Evolutionary conservation across 2,329 filamentous ascomycete genomes (phyloP), one percentile per base, ranked within the genome.

Genomic region (Gremmenia infestans): DNA sequence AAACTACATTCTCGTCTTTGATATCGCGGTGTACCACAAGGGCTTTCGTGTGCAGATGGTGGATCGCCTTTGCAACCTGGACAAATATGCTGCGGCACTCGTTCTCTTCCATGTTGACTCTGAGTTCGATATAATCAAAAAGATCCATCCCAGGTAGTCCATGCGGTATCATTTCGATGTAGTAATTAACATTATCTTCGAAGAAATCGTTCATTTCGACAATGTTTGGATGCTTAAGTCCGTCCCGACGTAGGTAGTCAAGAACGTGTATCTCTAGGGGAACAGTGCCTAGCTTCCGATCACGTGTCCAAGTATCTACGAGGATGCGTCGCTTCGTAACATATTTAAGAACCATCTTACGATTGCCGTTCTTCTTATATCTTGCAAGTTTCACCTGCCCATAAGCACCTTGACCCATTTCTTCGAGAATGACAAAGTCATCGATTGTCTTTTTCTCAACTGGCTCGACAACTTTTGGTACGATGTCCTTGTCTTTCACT

Each of bases 361-460:
- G 88, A 52, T 82, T 77, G 23, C 77, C 83, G 51, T 81, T 83
- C 66, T 86, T 84, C 74, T 92, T 95, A 74, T 94, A 88, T 32
- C 92, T 85, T 52, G 89, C 93, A 48, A 99, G 81, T 72, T 99
- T 99, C 56, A 99, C 94, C 73, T 99, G 93, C 2, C 94, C 94
- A 70, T 99, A 99, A 1, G 94, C 94, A 42, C 94, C 94, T 73
- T 97, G 91, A 4, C 94, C 94, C 93, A 99, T 97, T 58, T 99
- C 94, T 73, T 99, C 94, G 12, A 99, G 77, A 58, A 99, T 93
- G 43, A 86, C 80, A 71, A 96, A 99, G 70, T 97, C 91, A 52
- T 87, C 80, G 61, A 99, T 97, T 0, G 83, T 86, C 72, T 94
- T 94, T 74, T 95, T 97, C 63, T 77, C 69, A 25, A 70, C 59